Base-by-base conservation (phyloP, 768 basidiomycete genomes). In the Gloeophyllum trabeum region DNA sequence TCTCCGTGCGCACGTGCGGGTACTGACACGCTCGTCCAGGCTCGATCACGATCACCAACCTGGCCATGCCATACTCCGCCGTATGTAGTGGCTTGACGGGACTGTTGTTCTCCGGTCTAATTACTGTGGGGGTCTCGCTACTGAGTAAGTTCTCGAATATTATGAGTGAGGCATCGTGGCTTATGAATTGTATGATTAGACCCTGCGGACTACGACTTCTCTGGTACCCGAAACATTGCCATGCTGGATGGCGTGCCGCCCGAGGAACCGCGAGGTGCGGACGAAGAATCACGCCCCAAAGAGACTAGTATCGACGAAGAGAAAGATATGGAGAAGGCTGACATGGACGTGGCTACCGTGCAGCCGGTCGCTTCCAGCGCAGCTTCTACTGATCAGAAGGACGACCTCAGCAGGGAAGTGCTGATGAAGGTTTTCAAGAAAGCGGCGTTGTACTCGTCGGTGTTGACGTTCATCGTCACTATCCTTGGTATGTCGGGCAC, bases 121-220 rank as follows among this genome's bases (percentile, higher is more conserved):
- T 62, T 37, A 61, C 60, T 1, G 57, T 57, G 7, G 35, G 48
- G 3, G 53, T 62, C 5, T 59, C 61, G 13, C 50, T 62, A 6
- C 45, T 53, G 2, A 53, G 59, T 60, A 40, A 38, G 56, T 48
- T 7, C n/a, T 16, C 13, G n/a, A 7, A 30, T 35, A 40, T n/a
- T n/a, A n/a, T n/a, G n/a, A n/a, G n/a, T n/a, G n/a, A n/a, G 23
- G 39, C 32, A 24, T 13, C 18, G 7, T 26, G 3, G 24, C 36
- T 24, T 43, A 40, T 19, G 35, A n/a, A n/a, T n/a, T 40, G 20
- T 16, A 6, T 25, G 20, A 23, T 32, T 36, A 61, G 59, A 46
- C 20, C 62, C 61, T 18, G 55, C 54, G 24, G 46, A 61, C 43
- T 64, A 64, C 25, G 59, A 62, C 51, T 64, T 61, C 45, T 30